Percentiles rank a stretch among this genome's conserved stretches.
Evolutionary conservation across 306 rosid species (phyloP).

Genomic region (Trifolium fragiferum): DNA sequence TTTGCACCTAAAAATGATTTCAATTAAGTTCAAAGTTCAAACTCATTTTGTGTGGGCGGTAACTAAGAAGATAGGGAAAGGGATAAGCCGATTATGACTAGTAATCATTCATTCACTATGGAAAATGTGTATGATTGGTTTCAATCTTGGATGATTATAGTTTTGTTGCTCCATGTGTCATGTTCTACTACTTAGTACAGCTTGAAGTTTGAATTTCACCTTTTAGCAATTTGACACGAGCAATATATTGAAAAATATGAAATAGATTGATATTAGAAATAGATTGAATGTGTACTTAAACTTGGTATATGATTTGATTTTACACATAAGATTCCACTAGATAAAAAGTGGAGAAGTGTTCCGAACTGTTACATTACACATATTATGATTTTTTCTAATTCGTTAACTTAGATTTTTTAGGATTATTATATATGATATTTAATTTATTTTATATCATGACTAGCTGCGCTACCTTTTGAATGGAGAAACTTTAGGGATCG

Average conservation of each 20-base stretch:
- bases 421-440: too few relatives aligned
- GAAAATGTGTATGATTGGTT: neutral
- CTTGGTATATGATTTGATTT: too few relatives aligned
- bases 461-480: too few relatives aligned
- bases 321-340: too few relatives aligned
- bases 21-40: constrained; percentile 20
- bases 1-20: constrained; percentile 3
- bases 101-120: constrained; percentile 10
- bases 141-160: neutral
- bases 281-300: too few relatives aligned
- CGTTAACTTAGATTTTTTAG: too few relatives aligned
- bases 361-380: too few relatives aligned
- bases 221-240: constrained; percentile 23
- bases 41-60: constrained; percentile 28
- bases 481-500: too few relatives aligned
- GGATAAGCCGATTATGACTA: constrained; percentile 9
- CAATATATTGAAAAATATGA: constrained; percentile 12
- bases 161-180: constrained; percentile 14
- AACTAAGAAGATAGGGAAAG: neutral
- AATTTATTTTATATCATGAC: too few relatives aligned
- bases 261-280: too few relatives aligned
- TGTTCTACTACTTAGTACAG: neutral
- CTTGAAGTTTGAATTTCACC: constrained; percentile 21
- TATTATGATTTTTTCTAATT: too few relatives aligned
- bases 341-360: too few relatives aligned